phyloP scores from a whole-genome alignment of 2,329 filamentous ascomycete genomes.

The Arthrobotrys entomopaga region DNA sequence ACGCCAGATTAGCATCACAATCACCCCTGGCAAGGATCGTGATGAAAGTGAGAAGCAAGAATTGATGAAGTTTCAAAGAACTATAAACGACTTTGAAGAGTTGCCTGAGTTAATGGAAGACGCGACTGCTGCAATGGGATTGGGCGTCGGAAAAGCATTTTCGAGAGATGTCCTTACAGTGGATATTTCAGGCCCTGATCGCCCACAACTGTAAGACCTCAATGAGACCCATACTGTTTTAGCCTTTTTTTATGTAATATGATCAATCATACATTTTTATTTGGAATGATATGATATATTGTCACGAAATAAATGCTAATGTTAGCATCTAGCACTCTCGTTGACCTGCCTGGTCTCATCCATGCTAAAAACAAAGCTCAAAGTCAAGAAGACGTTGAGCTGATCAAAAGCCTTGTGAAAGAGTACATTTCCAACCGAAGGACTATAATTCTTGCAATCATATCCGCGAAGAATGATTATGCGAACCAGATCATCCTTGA shows the following conservation, averaged over 20 bases:
- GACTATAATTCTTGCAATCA: constrained; percentile 70
- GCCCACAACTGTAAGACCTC: constrained; percentile 63
- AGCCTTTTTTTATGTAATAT: too few species aligned
- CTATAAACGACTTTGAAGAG: constrained; percentile 61
- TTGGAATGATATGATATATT: background rate
- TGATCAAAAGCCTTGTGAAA: constrained; percentile 65
- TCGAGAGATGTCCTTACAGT: constrained; percentile 65
- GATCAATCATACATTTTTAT: background rate
- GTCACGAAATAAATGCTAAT: background rate
- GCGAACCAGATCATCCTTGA: constrained; percentile 70
- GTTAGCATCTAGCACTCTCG: constrained; percentile 62
- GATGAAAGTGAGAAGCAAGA: constrained; percentile 58
- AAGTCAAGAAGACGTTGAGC: constrained; percentile 63
- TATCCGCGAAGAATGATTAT: constrained; percentile 66
- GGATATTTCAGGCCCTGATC: constrained; percentile 64
- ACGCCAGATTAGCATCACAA: constrained; percentile 63
- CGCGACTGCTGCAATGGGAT: constrained; percentile 67
- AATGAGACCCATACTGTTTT: too few species aligned
- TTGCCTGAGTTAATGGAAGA: constrained; percentile 66
- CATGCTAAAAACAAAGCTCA: constrained; percentile 65
- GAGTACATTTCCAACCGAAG: constrained; percentile 69
- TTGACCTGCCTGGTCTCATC: constrained; percentile 70
- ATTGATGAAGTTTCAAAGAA: constrained; percentile 61
- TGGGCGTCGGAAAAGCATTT: constrained; percentile 62
- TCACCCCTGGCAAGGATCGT: constrained; percentile 61